phyloP scores from a whole-genome alignment of 306 rosid species.

The Lathyrus tuberosus region DNA sequence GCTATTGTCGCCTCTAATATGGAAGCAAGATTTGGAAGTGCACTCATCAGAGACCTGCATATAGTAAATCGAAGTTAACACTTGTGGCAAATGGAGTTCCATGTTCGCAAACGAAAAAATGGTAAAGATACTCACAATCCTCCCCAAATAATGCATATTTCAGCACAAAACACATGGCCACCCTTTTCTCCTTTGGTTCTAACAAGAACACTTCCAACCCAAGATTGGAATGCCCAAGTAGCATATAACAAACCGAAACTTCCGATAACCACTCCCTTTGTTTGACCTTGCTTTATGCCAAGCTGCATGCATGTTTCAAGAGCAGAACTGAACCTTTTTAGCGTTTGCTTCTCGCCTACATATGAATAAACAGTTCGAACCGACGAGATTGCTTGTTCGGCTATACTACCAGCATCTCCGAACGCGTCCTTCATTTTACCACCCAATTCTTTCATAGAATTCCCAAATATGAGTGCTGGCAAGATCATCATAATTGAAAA shows the following conservation, averaged over 20 bases:
- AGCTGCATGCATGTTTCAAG: slow-evolving; percentile 54
- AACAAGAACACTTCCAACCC: slow-evolving; percentile 74
- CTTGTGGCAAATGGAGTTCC: neutral
- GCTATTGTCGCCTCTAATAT: slow-evolving; percentile 61
- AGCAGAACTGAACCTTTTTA: slow-evolving; percentile 56
- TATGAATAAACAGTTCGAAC: slow-evolving; percentile 71
- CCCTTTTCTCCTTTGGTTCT: slow-evolving; percentile 65
- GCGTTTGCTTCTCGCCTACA: slow-evolving; percentile 69
- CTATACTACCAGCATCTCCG: slow-evolving; percentile 72
- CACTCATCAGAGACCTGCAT: slow-evolving; percentile 69
- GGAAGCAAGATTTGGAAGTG: slow-evolving; percentile 68
- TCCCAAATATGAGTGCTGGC: slow-evolving; percentile 73
- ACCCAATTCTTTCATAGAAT: slow-evolving; percentile 56
- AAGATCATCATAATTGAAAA: slow-evolving; percentile 63
- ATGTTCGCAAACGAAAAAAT: neutral
- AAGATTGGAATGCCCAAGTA: slow-evolving; percentile 76
- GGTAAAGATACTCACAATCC: slow-evolving; percentile 63
- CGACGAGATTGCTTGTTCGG: slow-evolving; percentile 83
- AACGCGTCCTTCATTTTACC: slow-evolving; percentile 55
- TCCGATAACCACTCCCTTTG: slow-evolving; percentile 74
- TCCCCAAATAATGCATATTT: slow-evolving; percentile 68
- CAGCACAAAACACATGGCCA: slow-evolving; percentile 64
- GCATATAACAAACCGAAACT: slow-evolving; percentile 74
- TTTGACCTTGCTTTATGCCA: slow-evolving; percentile 71
- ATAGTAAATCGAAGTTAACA: slow-evolving; percentile 10